phyloP scores from a whole-genome alignment of 2,329 filamentous ascomycete species.

The Nemania abortiva region DNA sequence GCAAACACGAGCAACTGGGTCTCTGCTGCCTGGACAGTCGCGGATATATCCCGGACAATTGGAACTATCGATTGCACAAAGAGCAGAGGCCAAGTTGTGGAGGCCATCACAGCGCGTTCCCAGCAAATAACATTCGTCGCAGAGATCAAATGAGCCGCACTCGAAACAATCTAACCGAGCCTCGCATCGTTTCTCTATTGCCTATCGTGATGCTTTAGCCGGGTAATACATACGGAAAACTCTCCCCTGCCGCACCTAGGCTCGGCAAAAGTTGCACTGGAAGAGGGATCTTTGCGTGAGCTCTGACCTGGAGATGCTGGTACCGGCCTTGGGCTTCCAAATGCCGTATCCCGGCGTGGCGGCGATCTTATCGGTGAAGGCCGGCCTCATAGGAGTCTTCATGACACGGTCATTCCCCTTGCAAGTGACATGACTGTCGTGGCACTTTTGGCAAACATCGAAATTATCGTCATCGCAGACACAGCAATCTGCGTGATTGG shows the following conservation, averaged over 20 bases:
- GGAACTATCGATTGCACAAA: slow-evolving; percentile 15
- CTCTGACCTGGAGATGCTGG: not conserved
- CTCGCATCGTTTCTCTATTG: not conserved
- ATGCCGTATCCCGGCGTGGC: not conserved
- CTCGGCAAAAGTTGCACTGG: slow-evolving; percentile 10
- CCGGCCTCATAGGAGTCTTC: not conserved
- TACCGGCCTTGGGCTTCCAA: slow-evolving; percentile 1
- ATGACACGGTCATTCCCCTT: not conserved
- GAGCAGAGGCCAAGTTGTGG: not conserved
- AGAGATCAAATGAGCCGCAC: slow-evolving; percentile 16
- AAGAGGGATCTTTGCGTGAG: not conserved
- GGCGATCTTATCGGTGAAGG: slow-evolving; percentile 10
- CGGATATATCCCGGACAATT: slow-evolving; percentile 9
- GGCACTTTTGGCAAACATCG: slow-evolving; percentile 9
- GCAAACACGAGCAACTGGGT: not conserved
- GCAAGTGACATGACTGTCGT: slow-evolving; percentile 5
- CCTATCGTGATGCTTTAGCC: not conserved
- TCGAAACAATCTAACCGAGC: slow-evolving; percentile 12
- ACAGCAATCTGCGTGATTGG: slow-evolving; percentile 7
- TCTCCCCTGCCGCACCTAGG: slow-evolving; percentile 2
- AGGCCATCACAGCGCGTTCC: slow-evolving; percentile 3
- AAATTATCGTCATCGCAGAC: slow-evolving; percentile 3
- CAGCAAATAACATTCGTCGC: slow-evolving; percentile 20
- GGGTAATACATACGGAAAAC: not conserved
- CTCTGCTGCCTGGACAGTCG: not conserved